A percentile compares a stretch with the other conserved stretches of the same genome.
Evolutionary conservation across 1,284 basidiomycete species (phyloP).

Genomic region (Ustilago xerochloae): DNA sequence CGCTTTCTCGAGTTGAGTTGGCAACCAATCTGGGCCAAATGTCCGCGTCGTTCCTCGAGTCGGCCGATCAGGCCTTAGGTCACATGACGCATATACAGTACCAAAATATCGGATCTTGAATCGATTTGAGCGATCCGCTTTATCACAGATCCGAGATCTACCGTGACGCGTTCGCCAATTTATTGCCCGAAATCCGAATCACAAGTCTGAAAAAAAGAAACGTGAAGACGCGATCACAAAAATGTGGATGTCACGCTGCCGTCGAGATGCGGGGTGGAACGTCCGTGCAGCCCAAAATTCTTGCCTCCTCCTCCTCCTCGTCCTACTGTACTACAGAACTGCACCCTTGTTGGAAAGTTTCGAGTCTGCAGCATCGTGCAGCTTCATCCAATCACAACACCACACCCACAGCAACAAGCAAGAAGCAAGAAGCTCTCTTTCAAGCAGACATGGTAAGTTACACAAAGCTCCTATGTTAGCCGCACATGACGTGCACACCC

Average conservation of each 20-base stretch:
- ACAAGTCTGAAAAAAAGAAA: background rate
- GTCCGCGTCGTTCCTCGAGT: too few species aligned
- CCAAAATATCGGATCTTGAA: too few species aligned
- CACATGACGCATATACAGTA: too few species aligned
- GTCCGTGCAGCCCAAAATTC: too few species aligned
- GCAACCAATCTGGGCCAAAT: background rate
- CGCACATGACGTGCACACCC: background rate
- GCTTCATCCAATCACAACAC: background rate
- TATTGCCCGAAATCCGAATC: background rate
- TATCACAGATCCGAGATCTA: background rate
- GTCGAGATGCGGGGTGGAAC: background rate
- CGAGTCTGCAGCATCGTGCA: conserved; percentile 23
- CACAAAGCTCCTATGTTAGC: too few species aligned
- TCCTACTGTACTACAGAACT: too few species aligned
- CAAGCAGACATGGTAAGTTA: conserved; percentile 10
- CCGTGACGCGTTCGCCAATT: background rate
- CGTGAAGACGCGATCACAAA: conserved; percentile 5
- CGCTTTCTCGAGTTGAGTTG: background rate
- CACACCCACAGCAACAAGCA: background rate
- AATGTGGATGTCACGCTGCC: background rate
- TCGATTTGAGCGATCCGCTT: too few species aligned
- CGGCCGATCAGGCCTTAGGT: background rate
- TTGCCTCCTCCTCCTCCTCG: too few species aligned
- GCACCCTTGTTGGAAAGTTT: conserved; percentile 10
- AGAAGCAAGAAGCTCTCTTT: background rate